These are phyloP conservation scores for Bipolaris oryzae DNA, from an alignment of 2,329 filamentous ascomycete species.

Conservation along the genomic window DNA sequence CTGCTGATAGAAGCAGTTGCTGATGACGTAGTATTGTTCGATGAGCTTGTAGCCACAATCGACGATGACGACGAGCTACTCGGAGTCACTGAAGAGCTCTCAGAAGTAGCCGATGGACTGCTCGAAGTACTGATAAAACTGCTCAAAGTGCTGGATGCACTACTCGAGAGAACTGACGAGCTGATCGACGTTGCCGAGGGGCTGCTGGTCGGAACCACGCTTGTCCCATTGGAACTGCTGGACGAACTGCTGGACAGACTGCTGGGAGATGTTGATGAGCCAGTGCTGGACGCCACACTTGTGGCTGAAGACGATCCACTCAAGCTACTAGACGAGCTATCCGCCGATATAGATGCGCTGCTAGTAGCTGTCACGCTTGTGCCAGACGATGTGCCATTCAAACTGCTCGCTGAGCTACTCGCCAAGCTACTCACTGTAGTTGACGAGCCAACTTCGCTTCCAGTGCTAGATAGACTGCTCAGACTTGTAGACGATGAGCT, in stretches of 20 bases:
- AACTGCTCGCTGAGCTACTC: not conserved
- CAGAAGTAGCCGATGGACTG: not conserved
- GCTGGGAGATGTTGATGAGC: not conserved
- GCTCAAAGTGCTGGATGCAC: not conserved
- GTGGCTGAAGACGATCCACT: not conserved
- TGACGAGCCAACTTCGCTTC: not conserved
- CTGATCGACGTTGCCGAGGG: not conserved
- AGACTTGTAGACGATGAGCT: not conserved
- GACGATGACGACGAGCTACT: not conserved
- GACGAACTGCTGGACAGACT: not conserved
- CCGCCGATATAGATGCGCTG: not conserved
- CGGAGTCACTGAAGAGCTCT: not conserved
- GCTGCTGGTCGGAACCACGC: not conserved
- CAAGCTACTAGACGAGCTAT: not conserved
- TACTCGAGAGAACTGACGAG: not conserved
- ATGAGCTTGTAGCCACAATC: not conserved
- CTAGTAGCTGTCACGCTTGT: not conserved
- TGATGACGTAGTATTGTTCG: not conserved
- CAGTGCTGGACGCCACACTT: not conserved
- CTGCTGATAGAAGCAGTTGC: not conserved
- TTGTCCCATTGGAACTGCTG: too few species aligned
- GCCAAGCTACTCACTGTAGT: constrained; percentile 1
- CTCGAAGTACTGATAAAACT: not conserved
- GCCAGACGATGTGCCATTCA: not conserved
- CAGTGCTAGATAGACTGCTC: not conserved